phyloP scores from a whole-genome alignment of 148 eudicot genomes.

The Cornus kousa region DNA sequence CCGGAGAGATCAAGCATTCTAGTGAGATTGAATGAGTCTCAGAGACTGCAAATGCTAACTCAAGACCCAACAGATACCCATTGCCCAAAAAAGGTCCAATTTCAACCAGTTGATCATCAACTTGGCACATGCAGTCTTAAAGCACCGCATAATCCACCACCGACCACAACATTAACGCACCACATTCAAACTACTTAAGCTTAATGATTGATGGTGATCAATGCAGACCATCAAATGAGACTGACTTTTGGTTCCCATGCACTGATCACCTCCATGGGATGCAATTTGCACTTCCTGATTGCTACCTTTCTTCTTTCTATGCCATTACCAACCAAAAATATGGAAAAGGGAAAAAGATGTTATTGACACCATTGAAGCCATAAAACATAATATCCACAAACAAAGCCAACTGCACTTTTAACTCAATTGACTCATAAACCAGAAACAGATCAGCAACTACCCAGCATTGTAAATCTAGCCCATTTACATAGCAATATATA shows the following conservation, averaged over 20 bases:
- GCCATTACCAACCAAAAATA: neutral
- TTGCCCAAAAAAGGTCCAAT: too few species aligned
- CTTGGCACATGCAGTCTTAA: too few species aligned
- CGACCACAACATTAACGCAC: too few species aligned
- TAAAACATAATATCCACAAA: neutral
- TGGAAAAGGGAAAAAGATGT: neutral
- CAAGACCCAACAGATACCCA: too few species aligned
- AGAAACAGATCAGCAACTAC: neutral
- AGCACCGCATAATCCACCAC: too few species aligned
- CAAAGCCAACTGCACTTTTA: neutral
- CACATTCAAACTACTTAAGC: too few species aligned
- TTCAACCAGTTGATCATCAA: too few species aligned
- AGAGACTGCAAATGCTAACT: too few species aligned
- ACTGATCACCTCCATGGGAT: neutral
- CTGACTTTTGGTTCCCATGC: neutral
- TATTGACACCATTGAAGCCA: neutral
- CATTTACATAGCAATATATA: neutral
- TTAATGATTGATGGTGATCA: too few species aligned
- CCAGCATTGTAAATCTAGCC: neutral
- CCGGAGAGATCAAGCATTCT: too few species aligned
- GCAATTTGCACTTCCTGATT: neutral
- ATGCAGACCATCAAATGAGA: too few species aligned
- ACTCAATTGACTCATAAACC: neutral
- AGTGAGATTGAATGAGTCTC: too few species aligned
- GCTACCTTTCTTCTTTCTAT: neutral